Evolutionary conservation across 495 filamentous ascomycete species (phyloP).

Genomic region (Lophium mytilinum): DNA sequence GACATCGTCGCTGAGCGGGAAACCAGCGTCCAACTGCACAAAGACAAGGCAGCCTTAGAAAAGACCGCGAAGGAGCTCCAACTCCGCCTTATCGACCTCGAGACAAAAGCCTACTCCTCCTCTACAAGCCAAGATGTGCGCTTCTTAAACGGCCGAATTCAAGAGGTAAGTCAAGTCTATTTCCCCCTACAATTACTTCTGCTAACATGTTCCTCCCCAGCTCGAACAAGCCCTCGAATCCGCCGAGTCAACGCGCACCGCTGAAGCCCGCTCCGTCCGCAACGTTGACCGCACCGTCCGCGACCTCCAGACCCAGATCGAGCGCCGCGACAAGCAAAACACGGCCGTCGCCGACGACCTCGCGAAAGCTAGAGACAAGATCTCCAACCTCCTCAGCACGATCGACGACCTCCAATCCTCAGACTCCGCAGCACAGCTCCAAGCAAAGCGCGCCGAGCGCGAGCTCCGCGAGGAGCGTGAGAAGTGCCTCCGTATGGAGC

Average conservation of each 20-base stretch:
- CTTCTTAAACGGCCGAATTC: conserved; percentile 88
- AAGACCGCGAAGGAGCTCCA: conserved; percentile 89
- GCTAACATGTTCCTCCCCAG: conserved; percentile 39
- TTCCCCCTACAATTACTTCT: conserved; percentile 6
- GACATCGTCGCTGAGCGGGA: conserved; percentile 90
- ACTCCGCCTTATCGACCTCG: conserved; percentile 79
- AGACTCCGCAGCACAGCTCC: conserved; percentile 71
- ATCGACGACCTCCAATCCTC: conserved; percentile 90
- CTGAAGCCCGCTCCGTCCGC: conserved; percentile 77
- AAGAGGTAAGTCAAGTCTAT: conserved; percentile 61
- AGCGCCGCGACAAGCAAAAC: conserved; percentile 81
- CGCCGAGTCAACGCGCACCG: conserved; percentile 65
- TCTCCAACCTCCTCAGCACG: conserved; percentile 75
- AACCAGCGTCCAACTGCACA: conserved; percentile 71
- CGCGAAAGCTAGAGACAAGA: conserved; percentile 73
- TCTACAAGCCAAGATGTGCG: conserved; percentile 82
- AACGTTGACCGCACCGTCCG: conserved; percentile 93
- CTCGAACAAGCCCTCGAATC: conserved; percentile 87
- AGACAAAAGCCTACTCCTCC: conserved; percentile 93
- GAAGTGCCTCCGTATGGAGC: conserved; percentile 70
- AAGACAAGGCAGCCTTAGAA: conserved; percentile 85
- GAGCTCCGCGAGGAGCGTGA: conserved; percentile 87
- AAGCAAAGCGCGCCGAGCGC: conserved; percentile 74
- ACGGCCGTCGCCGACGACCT: conserved; percentile 74
- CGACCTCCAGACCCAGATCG: conserved; percentile 87